A percentile compares a stretch with the other conserved stretches of the same genome.
These are phyloP conservation scores for Xylaria longipes DNA, from an alignment of 495 filamentous ascomycete genomes.

Conservation along the genomic window DNA sequence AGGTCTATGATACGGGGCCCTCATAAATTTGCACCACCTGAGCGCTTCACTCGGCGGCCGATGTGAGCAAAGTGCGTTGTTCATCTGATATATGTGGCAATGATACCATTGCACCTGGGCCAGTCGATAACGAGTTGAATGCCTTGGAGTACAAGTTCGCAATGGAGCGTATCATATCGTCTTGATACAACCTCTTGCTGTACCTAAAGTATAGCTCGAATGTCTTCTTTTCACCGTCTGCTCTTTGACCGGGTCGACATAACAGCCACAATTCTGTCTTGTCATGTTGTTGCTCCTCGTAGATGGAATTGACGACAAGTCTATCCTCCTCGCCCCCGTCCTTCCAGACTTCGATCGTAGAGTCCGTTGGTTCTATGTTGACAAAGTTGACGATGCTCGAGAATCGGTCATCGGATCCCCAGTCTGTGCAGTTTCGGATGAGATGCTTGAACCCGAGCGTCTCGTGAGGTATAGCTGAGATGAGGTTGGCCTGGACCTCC, in stretches of 20 bases:
- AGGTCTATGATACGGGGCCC: background rate
- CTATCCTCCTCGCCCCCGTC: background rate
- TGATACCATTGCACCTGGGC: background rate
- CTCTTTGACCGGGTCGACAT: background rate
- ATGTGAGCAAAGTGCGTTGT: background rate
- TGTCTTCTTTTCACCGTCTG: background rate
- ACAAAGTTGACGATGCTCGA: conserved; percentile 4
- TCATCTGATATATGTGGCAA: background rate
- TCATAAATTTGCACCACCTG: background rate
- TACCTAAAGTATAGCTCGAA: background rate
- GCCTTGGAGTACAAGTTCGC: background rate
- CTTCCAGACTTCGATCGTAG: background rate
- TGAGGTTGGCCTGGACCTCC: background rate
- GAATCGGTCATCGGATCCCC: background rate
- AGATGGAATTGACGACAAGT: background rate
- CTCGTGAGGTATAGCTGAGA: conserved; percentile 4
- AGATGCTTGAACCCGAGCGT: background rate
- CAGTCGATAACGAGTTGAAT: conserved; percentile 1
- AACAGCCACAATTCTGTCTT: conserved; percentile 5
- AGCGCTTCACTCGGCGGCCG: background rate
- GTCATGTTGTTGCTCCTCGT: conserved; percentile 2
- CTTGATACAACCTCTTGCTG: background rate
- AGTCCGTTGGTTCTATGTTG: background rate
- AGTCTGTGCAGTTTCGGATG: background rate
- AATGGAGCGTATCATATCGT: background rate